phyloP scores from a whole-genome alignment of 2,329 filamentous ascomycete species.

The Fusarium denticulatum region DNA sequence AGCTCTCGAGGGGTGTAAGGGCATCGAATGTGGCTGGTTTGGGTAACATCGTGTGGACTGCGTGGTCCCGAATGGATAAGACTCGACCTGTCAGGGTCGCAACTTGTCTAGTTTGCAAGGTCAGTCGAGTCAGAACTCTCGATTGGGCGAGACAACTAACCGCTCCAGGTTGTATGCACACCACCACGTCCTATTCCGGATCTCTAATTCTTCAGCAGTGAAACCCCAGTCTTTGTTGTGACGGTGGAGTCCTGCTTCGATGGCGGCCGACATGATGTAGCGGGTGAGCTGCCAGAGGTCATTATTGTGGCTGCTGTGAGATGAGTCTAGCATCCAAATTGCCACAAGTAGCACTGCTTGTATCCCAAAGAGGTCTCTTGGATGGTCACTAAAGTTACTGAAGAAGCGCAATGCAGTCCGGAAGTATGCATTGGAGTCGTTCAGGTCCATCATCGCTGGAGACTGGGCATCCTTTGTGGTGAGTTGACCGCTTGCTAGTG shows the following conservation, averaged over 20 bases:
- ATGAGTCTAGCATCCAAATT: neutral
- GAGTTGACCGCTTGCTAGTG: neutral
- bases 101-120: neutral
- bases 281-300: constrained; percentile 3
- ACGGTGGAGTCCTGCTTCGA: neutral
- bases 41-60: neutral
- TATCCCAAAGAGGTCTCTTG: neutral
- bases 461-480: neutral
- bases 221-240: neutral
- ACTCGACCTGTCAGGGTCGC: neutral
- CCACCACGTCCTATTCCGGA: constrained; percentile 7
- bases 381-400: neutral
- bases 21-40: neutral
- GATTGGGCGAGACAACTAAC: neutral
- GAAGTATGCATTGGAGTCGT: neutral
- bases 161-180: constrained; percentile 1
- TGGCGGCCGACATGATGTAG: constrained; percentile 1
- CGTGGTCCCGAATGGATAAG: neutral
- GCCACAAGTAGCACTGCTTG: neutral
- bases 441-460: neutral
- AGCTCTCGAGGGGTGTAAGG: neutral
- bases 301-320: neutral
- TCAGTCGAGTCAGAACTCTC: neutral
- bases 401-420: neutral
- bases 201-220: neutral